Percentiles rank a stretch among this genome's conserved stretches.
Conservation (phyloP, 2,329 filamentous ascomycete species). For the Trichoderma sp. region DNA sequence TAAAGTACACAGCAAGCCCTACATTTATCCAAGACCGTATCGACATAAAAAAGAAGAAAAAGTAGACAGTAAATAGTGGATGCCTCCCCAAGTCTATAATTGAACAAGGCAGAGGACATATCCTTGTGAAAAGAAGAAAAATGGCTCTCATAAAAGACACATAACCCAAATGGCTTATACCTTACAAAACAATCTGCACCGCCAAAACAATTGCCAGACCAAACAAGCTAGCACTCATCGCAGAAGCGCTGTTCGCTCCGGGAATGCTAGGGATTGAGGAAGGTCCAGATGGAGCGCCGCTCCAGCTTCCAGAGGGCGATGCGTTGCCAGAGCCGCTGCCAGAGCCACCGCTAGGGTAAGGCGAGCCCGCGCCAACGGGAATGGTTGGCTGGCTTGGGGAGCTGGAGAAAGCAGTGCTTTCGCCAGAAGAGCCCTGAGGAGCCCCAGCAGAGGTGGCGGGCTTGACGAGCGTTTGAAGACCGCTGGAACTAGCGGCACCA, state of each 20-base stretch:
- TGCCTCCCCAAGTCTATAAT: not conserved
- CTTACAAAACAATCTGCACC: slow-evolving; percentile 39
- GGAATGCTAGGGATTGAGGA: slow-evolving; percentile 39
- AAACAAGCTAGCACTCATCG: slow-evolving; percentile 35
- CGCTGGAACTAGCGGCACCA: slow-evolving; percentile 21
- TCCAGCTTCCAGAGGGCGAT: slow-evolving; percentile 32
- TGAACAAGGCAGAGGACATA: not conserved
- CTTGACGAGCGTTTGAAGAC: slow-evolving; percentile 32
- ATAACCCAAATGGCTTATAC: not conserved
- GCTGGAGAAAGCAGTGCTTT: slow-evolving; percentile 36
- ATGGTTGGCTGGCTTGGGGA: slow-evolving; percentile 30
- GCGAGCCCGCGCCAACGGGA: slow-evolving; percentile 9
- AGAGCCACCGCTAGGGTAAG: slow-evolving; percentile 28
- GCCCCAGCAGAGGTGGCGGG: slow-evolving; percentile 29
- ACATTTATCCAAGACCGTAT: slow-evolving; percentile 25
- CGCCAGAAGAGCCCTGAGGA: slow-evolving; percentile 34
- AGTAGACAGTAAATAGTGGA: not conserved
- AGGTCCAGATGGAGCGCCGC: slow-evolving; percentile 22
- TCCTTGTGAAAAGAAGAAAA: not conserved
- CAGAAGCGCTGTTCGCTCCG: slow-evolving; percentile 53
- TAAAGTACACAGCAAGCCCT: slow-evolving; percentile 23
- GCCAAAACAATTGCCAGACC: slow-evolving; percentile 36
- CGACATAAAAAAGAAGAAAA: slow-evolving; percentile 16
- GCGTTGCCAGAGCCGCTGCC: slow-evolving; percentile 31
- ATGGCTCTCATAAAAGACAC: slow-evolving; percentile 10